These are phyloP conservation scores for Condylostoma magnum DNA, from an alignment of 169 alveolate species.

Conservation along the genomic window DNA sequence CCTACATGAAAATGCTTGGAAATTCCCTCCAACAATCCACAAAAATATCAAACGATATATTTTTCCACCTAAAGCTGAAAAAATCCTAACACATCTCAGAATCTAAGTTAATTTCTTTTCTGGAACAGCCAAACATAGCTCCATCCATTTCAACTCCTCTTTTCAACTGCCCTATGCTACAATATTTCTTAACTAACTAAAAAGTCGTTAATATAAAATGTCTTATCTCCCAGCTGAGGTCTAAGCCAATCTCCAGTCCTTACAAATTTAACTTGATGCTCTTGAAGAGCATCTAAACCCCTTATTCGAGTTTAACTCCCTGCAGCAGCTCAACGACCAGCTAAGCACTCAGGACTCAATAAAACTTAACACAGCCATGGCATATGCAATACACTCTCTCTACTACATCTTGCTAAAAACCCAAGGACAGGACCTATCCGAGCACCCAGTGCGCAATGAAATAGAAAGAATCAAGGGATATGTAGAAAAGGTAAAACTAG, in stretches of 20 bases:
- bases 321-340: slow-evolving; percentile 5
- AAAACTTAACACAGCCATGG: slow-evolving; percentile 19
- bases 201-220: slow-evolving; percentile 4
- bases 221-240: slow-evolving; percentile 17
- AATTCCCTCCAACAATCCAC: too few relatives aligned
- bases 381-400: slow-evolving; percentile 20
- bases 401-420: slow-evolving; percentile 19
- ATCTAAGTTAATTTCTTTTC: too few relatives aligned
- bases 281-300: not conserved
- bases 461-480: slow-evolving; percentile 23
- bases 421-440: slow-evolving; percentile 21
- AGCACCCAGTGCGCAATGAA: slow-evolving; percentile 21
- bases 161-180: too few relatives aligned
- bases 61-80: too few relatives aligned
- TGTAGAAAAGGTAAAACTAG: slow-evolving; percentile 8
- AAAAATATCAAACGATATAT: too few relatives aligned
- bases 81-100: too few relatives aligned
- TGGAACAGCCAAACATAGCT: too few relatives aligned
- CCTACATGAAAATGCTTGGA: too few relatives aligned
- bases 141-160: too few relatives aligned
- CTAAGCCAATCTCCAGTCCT: not conserved
- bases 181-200: too few relatives aligned
- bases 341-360: slow-evolving; percentile 18
- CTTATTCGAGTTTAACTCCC: slow-evolving; percentile 23
- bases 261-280: not conserved